A percentile compares a stretch with the other conserved stretches of the same genome.
phyloP scores from a whole-genome alignment of 208 protist genomes.

The Lotmaria passim region DNA sequence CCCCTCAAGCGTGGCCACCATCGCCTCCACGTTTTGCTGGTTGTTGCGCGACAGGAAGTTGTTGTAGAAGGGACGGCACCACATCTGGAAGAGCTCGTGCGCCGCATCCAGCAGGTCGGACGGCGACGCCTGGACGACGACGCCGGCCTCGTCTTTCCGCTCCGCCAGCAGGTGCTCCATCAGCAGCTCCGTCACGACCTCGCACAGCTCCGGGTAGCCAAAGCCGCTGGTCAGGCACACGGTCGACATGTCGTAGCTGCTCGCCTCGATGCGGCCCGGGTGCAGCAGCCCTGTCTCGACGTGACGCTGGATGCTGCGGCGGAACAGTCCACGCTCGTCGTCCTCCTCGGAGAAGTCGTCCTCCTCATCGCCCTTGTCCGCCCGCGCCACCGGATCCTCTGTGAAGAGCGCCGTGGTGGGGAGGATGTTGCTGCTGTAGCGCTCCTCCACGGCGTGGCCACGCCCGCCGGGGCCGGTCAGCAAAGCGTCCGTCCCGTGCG shows the following conservation, averaged over 20 bases:
- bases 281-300: slow-evolving; percentile 54
- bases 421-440: slow-evolving; percentile 41
- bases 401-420: slow-evolving; percentile 69
- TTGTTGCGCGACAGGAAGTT: slow-evolving; percentile 48
- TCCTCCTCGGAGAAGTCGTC: slow-evolving; percentile 48
- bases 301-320: slow-evolving; percentile 37
- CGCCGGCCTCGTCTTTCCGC: slow-evolving; percentile 18
- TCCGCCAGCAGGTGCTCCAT: slow-evolving; percentile 53
- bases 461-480: slow-evolving; percentile 48
- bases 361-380: slow-evolving; percentile 29
- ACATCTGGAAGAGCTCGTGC: slow-evolving; percentile 58
- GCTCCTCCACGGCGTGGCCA: slow-evolving; percentile 37
- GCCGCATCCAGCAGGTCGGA: slow-evolving; percentile 32
- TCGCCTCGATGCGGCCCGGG: slow-evolving; percentile 52
- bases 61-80: slow-evolving; percentile 76
- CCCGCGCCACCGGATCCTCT: slow-evolving; percentile 49
- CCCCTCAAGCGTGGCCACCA: slow-evolving; percentile 74
- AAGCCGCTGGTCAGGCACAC: slow-evolving; percentile 52
- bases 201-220: slow-evolving; percentile 67
- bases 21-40: slow-evolving; percentile 60
- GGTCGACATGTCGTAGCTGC: slow-evolving; percentile 68
- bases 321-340: slow-evolving; percentile 48
- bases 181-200: slow-evolving; percentile 78
- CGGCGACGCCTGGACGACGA: slow-evolving; percentile 20
- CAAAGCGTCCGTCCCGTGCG: slow-evolving; percentile 20